phyloP scores from a whole-genome alignment of 768 basidiomycete genomes.

The Pleurotus djamor region DNA sequence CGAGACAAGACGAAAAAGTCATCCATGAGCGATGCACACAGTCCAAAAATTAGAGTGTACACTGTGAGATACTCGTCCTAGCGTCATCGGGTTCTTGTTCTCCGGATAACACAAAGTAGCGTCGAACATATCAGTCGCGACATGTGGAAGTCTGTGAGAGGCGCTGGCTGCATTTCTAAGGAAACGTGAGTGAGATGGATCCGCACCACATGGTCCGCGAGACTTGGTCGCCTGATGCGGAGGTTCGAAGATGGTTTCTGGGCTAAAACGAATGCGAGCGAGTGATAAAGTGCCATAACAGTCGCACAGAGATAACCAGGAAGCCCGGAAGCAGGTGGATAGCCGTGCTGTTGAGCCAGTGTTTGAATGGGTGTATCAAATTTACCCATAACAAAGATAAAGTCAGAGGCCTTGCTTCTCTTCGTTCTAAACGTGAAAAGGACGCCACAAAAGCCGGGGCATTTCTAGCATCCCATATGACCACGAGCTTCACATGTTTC shows the following conservation, averaged over 20 bases:
- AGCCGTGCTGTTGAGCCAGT: neutral
- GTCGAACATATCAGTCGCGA: neutral
- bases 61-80: neutral
- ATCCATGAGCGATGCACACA: no score
- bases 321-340: neutral
- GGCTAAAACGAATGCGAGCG: neutral
- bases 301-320: neutral
- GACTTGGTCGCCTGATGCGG: neutral
- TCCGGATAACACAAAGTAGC: neutral
- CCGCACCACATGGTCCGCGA: neutral
- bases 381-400: neutral
- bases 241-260: neutral
- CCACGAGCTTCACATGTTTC: neutral
- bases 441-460: neutral
- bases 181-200: neutral
- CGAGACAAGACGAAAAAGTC: no score
- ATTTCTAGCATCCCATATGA: neutral
- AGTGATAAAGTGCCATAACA: neutral
- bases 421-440: neutral
- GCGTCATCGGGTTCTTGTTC: neutral
- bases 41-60: neutral
- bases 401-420: neutral
- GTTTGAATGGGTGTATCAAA: neutral
- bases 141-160: neutral
- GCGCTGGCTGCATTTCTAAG: neutral